Percentiles rank a stretch among this genome's conserved stretches.
Evolutionary conservation across 148 eudicot genomes (phyloP).

Genomic region (Nepenthes mirabilis): DNA sequence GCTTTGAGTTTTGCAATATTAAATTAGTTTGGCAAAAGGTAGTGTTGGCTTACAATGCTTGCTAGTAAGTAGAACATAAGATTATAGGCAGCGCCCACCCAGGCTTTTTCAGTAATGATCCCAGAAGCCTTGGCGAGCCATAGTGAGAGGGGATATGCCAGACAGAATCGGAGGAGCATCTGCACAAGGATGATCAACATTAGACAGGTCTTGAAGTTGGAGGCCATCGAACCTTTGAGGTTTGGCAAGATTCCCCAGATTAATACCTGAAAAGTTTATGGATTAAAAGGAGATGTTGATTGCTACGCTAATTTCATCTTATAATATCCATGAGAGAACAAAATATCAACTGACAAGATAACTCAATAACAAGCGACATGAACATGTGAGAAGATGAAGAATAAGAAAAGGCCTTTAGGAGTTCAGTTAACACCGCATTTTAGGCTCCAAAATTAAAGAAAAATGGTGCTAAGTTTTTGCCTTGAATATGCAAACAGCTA

Average conservation of each 20-base stretch:
- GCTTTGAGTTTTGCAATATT: neutral
- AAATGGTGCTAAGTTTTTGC: no score
- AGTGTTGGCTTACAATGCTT: conserved; percentile 27
- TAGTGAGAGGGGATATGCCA: conserved; percentile 35
- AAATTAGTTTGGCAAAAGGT: neutral
- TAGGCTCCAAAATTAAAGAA: no score
- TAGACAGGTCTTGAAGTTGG: conserved; percentile 18
- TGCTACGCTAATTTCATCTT: neutral
- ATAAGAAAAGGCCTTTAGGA: no score
- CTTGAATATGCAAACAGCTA: no score
- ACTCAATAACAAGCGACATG: no score
- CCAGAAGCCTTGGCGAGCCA: conserved; percentile 38
- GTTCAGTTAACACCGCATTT: no score
- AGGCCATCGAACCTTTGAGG: conserved; percentile 18
- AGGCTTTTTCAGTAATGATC: conserved; percentile 36
- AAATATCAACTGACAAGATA: no score
- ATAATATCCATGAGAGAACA: neutral
- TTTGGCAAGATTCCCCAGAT: conserved; percentile 36
- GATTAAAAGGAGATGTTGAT: neutral
- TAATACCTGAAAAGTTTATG: conserved; percentile 19
- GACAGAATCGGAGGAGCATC: conserved; percentile 24
- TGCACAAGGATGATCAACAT: conserved; percentile 29
- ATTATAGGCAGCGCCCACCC: conserved; percentile 53
- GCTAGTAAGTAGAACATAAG: conserved; percentile 40
- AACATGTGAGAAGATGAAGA: no score